Conservation (phyloP, 495 filamentous ascomycete species). For the Xylaria intraflava region DNA sequence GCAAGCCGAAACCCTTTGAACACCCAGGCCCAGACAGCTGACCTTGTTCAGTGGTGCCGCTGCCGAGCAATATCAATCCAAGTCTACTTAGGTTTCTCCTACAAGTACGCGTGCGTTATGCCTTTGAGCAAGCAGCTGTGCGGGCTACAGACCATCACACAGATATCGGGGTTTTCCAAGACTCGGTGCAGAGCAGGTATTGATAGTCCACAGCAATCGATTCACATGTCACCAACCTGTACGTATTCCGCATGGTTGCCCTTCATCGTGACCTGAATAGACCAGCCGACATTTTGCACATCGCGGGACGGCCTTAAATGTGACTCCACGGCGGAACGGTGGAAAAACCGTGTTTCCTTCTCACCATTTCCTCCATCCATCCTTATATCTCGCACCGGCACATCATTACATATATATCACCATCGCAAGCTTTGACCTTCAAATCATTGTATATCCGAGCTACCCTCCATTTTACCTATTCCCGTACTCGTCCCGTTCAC, state of each 20-base stretch:
- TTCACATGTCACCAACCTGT: not conserved
- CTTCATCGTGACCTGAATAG: not conserved
- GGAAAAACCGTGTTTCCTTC: not conserved
- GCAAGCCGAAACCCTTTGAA: not conserved
- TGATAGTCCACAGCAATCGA: not conserved
- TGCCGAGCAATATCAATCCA: not conserved
- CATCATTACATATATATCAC: not conserved
- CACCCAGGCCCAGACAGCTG: not conserved
- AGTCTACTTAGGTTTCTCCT: too few relatives aligned
- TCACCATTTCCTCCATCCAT: not conserved
- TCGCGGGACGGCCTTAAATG: not conserved
- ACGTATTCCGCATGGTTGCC: not conserved
- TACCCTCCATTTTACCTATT: not conserved
- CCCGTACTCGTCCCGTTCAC: slow-evolving; percentile 3
- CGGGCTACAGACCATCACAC: not conserved
- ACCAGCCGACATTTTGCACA: not conserved
- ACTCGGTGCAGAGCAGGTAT: not conserved
- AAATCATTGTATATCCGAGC: not conserved
- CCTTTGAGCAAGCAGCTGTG: not conserved
- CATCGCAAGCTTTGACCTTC: not conserved
- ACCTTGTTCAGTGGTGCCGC: not conserved
- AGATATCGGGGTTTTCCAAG: not conserved
- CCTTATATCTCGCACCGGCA: not conserved
- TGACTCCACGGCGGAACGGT: not conserved
- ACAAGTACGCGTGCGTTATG: too few relatives aligned